These are phyloP conservation scores for Lipomyces spencermartinsiae DNA, from an alignment of 805 yeast species.

Conservation along the genomic window DNA sequence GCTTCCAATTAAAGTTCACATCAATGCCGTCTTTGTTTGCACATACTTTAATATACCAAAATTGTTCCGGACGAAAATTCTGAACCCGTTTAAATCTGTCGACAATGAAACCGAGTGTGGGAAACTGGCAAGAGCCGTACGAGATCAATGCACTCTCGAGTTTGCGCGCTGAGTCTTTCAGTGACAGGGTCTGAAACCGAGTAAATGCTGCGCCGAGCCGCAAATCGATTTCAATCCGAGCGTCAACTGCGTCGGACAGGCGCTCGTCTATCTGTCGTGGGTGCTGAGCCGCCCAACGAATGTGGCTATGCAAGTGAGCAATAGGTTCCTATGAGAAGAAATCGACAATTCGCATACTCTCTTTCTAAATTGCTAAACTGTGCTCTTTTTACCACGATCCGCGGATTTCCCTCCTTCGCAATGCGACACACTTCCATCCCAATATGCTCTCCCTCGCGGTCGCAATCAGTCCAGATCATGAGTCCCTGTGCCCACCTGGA, in stretches of 20 bases:
- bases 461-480: conserved; percentile 99
- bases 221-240: conserved; percentile 85
- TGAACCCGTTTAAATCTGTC: conserved; percentile 82
- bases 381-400: conserved; percentile 69
- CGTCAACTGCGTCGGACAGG: conserved; percentile 81
- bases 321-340: not conserved
- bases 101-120: conserved; percentile 94
- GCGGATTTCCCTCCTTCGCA: conserved; percentile 61
- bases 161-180: conserved; percentile 41
- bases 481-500: conserved; percentile 65
- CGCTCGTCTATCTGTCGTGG: conserved; percentile 69
- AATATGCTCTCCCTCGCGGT: conserved; percentile 92
- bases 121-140: conserved; percentile 95
- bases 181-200: conserved; percentile 66
- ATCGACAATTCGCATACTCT: conserved; percentile 8
- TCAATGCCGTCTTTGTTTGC: conserved; percentile 44
- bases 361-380: conserved; percentile 86
- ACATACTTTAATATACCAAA: conserved; percentile 73
- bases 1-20: conserved; percentile 65
- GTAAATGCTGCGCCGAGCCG: conserved; percentile 91
- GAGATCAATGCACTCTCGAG: conserved; percentile 55
- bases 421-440: conserved; percentile 80
- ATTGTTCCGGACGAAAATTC: conserved; percentile 74
- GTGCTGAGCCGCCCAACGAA: conserved; percentile 72
- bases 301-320: conserved; percentile 53